Evolutionary conservation across 257 asterid species (phyloP), one percentile per base, ranked within the genome.

Genomic region (Penstemon newberryi): DNA sequence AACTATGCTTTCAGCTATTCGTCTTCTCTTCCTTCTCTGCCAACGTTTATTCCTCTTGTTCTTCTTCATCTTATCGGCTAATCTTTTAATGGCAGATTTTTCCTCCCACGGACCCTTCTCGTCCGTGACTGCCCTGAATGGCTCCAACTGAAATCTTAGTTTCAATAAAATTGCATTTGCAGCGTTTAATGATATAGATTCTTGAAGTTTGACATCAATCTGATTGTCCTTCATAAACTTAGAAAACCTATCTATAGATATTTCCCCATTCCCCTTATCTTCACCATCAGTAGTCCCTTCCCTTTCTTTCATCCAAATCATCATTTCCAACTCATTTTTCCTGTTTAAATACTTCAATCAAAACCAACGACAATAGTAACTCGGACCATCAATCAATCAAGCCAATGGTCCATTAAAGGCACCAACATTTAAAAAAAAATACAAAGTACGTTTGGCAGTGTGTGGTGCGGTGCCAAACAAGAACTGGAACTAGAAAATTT

Each of bases 61-160:
- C 87, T 93, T 93, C 66, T 84, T 83, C 69, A 76, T 68, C 73
- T 82, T 84, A 79, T 93, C 85, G 4, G 86, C 89, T 66, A 87
- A 72, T 75, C 87, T 83, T 53, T 78, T 74, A 18, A 74, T 79
- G 19, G 89, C 93, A 59, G 89, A 90, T 79, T 90, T 92, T 71
- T 92, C 97, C 75, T 92, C 98, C 98, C 97, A 92, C 7, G 85
- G 90, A 66, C 75, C 80, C 49, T 78, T 85, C 76, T 84, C 90
- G 61, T 90, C 92, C 0, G 86, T 79, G 15, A 80, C 85, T 73
- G 84, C 86, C 76, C 93, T 78, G 82, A 88, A 90, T n/a, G 95
- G 97, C 83, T 92, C 95, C 73, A 90, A 69, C 86, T 81, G 94
- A 82, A 70, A 79, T 59, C 90, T 80, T 70, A 92, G 75, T 76